A percentile compares a stretch with the other conserved stretches of the same genome.
These are phyloP conservation scores for Paxillus ammoniavirescens DNA, from an alignment of 768 basidiomycete species.

Conservation along the genomic window DNA sequence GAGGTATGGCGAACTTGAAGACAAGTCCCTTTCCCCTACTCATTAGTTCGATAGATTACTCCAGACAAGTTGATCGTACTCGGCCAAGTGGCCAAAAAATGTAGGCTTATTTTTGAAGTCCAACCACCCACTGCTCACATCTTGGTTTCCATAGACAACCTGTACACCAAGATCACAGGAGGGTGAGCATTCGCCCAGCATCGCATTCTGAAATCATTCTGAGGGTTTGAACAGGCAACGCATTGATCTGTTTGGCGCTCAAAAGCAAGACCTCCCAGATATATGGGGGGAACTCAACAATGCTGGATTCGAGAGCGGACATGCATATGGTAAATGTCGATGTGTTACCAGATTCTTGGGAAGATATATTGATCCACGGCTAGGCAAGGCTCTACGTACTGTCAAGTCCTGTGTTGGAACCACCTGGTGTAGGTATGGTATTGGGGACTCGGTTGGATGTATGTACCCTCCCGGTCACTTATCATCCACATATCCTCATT, in stretches of 20 bases:
- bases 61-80: constrained; percentile 65
- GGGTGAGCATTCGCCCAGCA: constrained; percentile 17
- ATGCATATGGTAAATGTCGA: constrained; percentile 59
- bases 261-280: constrained; percentile 63
- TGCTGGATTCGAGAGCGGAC: constrained; percentile 74
- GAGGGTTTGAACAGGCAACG: constrained; percentile 43
- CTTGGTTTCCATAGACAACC: constrained; percentile 29
- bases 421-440: constrained; percentile 67
- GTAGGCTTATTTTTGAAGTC: constrained; percentile 20
- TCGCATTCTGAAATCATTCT: not conserved
- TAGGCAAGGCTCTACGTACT: constrained; percentile 56
- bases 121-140: not conserved
- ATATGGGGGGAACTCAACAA: constrained; percentile 64
- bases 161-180: constrained; percentile 65
- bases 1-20: constrained; percentile 37
- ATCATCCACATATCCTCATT: not conserved
- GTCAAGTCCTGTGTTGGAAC: constrained; percentile 80
- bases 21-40: not conserved
- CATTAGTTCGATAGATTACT: constrained; percentile 36
- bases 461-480: constrained; percentile 7
- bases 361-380: not conserved
- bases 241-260: constrained; percentile 71
- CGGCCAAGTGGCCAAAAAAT: constrained; percentile 66
- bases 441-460: constrained; percentile 71
- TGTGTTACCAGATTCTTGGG: not conserved